Conservation (phyloP, 495 filamentous ascomycete species). For the Monascus purpureus region DNA sequence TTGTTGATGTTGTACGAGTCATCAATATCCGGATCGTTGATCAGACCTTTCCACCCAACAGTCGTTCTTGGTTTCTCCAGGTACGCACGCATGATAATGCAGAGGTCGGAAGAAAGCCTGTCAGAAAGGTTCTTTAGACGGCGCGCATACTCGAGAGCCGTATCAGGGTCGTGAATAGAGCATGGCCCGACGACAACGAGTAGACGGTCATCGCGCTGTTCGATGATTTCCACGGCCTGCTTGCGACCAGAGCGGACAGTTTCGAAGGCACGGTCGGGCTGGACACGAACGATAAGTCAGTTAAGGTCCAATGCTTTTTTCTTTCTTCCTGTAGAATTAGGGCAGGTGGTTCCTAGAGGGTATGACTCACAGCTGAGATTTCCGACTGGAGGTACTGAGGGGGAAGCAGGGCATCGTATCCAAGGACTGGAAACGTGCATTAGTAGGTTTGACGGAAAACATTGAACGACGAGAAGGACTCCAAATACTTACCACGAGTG, state of each 20-base stretch:
- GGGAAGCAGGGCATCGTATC: slow-evolving; percentile 88
- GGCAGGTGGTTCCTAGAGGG: too few relatives aligned
- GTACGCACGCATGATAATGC: slow-evolving; percentile 95
- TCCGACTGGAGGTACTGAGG: slow-evolving; percentile 80
- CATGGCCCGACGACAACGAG: slow-evolving; percentile 92
- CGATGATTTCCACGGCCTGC: slow-evolving; percentile 73
- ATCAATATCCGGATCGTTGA: slow-evolving; percentile 98
- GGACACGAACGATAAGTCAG: not conserved
- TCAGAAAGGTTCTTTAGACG: slow-evolving; percentile 60
- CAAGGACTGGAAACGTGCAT: slow-evolving; percentile 49
- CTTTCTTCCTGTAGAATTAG: too few relatives aligned
- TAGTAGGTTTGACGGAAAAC: too few relatives aligned
- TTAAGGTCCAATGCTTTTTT: too few relatives aligned
- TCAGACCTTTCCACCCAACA: slow-evolving; percentile 97
- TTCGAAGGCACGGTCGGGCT: slow-evolving; percentile 37
- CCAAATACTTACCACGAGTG: slow-evolving; percentile 32
- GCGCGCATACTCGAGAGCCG: slow-evolving; percentile 73
- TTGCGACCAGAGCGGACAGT: slow-evolving; percentile 72
- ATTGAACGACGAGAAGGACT: too few relatives aligned
- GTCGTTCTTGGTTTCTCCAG: slow-evolving; percentile 99
- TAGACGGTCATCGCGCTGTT: slow-evolving; percentile 67
- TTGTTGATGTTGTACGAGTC: slow-evolving; percentile 99
- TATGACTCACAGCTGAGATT: slow-evolving; percentile 60
- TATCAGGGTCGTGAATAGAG: slow-evolving; percentile 88
- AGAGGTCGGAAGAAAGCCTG: slow-evolving; percentile 68